Evolutionary conservation across 495 filamentous ascomycete species (phyloP), one percentile per base, ranked within the genome.

Genomic region (Symbiotaphrina buchneri): DNA sequence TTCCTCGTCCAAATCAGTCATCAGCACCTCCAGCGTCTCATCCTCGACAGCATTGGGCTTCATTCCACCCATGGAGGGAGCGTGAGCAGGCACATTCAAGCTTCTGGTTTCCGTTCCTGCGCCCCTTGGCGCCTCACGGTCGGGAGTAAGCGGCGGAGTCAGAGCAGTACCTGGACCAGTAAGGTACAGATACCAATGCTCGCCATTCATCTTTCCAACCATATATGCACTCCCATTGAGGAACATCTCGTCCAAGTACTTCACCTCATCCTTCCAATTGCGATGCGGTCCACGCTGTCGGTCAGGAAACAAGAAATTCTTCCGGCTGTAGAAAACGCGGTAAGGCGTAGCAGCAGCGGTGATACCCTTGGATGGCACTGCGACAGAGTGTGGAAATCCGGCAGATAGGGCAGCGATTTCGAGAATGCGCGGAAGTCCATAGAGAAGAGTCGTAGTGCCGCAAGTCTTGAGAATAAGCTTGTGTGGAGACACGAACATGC

Each of bases 151-250:
- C 34, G 90, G 87, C 8, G 84, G 90, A 1, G 83, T 93, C 34
- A 93, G 61, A 39, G 68, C 51, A 6, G 63, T 74, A 45, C 74
- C 65, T 11, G 90, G 82, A 31, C 79, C 74, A 20, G 90, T 99
- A 47, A 94, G 66, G 51, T 95, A 99, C 23, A 99, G 58, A 45
- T 95, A 95, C 90, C 90, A 99, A 45, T 99, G 90, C 53, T 95
- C 90, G 37, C 87, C 85, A 45, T 99, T 99, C 83, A 95, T 94
- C 52, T 92, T 93, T 40, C 90, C 90, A 38, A 99, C 87, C 84
- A 95, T 90, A 54, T 99, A 99, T 19, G 90, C 90, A 51, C 85
- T 95, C 25, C 90, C 90, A 34, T 78, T 75, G 28, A 74, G 59
- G 48, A 95, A 95, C 43, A 78, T 74, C 42, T 70, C 67, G 54